Percentiles rank a stretch among this genome's conserved stretches.
Conservation (phyloP, 2,329 filamentous ascomycete genomes). For the Ascochyta viciae-villosae region DNA sequence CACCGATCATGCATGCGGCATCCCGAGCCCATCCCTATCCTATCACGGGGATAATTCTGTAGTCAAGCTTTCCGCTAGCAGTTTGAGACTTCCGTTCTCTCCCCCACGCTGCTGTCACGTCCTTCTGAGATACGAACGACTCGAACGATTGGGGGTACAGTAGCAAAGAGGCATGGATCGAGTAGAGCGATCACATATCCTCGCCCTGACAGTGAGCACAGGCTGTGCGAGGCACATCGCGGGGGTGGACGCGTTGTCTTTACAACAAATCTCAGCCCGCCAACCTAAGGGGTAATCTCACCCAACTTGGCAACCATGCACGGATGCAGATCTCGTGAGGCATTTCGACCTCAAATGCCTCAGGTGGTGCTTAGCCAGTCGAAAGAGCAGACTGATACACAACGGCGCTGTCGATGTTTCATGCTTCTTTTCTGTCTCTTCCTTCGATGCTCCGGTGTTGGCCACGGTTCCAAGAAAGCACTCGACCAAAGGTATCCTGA, state of each 20-base stretch:
- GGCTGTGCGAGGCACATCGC: too few species aligned
- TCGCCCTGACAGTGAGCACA: not conserved
- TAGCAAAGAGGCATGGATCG: not conserved
- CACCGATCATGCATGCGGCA: slow-evolving; percentile 6
- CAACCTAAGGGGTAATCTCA: not conserved
- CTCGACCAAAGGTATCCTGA: not conserved
- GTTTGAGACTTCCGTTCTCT: not conserved
- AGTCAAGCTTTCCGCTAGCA: not conserved
- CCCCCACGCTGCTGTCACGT: not conserved
- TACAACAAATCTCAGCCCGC: not conserved
- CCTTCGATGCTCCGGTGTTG: not conserved
- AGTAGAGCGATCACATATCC: too few species aligned
- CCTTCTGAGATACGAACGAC: not conserved
- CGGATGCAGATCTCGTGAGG: not conserved
- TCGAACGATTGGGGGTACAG: not conserved
- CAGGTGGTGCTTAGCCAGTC: not conserved
- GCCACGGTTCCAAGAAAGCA: not conserved
- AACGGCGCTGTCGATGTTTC: not conserved
- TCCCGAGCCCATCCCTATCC: not conserved
- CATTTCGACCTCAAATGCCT: not conserved
- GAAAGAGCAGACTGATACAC: not conserved
- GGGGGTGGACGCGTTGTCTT: not conserved
- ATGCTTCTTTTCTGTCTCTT: not conserved
- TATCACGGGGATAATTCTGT: not conserved
- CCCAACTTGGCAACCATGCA: not conserved